Percentiles rank a stretch among this genome's conserved stretches.
Conservation (phyloP, 257 asterid species). For the Gentiana dahurica region DNA sequence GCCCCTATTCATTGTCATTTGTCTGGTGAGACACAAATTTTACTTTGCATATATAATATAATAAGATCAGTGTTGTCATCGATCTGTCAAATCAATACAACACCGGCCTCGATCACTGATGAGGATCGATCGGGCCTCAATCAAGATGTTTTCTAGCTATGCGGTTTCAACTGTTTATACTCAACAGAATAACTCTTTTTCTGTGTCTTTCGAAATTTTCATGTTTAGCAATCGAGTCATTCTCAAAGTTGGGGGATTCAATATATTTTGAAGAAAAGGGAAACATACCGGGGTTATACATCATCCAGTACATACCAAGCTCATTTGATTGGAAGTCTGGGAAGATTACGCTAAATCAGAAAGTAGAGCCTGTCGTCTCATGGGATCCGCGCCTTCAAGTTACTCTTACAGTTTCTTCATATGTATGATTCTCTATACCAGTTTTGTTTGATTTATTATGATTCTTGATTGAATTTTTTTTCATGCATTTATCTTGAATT, state of each 20-base stretch:
- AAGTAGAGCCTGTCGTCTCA: conserved; percentile 44
- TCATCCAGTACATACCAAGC: conserved; percentile 76
- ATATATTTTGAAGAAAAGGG: conserved; percentile 81
- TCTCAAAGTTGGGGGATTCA: conserved; percentile 86
- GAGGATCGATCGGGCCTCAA: no score
- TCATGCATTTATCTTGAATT: no score
- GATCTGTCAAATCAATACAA: no score
- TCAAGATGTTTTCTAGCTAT: no score
- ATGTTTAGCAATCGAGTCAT: conserved; percentile 60
- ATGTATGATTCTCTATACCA: not conserved
- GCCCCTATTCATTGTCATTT: no score
- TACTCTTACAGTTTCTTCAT: conserved; percentile 3
- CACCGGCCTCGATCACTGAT: conserved; percentile 3
- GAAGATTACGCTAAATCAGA: conserved; percentile 31
- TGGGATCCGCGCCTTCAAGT: conserved; percentile 38
- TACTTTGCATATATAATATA: no score
- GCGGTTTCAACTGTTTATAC: no score
- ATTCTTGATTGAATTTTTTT: no score
- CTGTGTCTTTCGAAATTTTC: not conserved
- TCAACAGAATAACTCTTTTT: not conserved
- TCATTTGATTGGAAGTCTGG: conserved; percentile 56
- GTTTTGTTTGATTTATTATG: not conserved
- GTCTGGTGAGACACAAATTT: no score
- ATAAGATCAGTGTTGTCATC: no score
- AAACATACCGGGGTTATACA: conserved; percentile 41